Conservation (phyloP, 306 rosid species). For the Mimosa bimucronata region DNA sequence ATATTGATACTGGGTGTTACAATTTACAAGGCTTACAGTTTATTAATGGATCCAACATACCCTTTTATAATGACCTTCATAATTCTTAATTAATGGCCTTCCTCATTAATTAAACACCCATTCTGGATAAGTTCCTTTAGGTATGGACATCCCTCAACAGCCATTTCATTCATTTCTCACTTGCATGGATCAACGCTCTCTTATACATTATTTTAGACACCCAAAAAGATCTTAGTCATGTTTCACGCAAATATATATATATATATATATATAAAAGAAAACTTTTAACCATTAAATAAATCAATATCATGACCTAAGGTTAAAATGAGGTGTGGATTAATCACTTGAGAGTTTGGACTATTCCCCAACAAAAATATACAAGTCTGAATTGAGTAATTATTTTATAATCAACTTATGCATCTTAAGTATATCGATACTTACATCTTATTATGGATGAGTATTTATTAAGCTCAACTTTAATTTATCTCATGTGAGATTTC, state of each 20-base stretch:
- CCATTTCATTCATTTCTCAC: not conserved
- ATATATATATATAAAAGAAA: too few relatives aligned
- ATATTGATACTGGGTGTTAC: too few relatives aligned
- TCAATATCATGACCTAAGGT: not conserved
- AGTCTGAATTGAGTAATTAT: not conserved
- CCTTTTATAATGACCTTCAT: not conserved
- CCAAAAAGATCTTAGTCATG: not conserved
- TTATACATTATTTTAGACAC: not conserved
- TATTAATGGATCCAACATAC: not conserved
- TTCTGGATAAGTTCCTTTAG: not conserved
- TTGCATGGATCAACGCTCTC: not conserved
- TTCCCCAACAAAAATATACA: not conserved
- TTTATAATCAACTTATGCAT: not conserved
- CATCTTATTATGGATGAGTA: too few relatives aligned
- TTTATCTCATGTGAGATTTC: too few relatives aligned
- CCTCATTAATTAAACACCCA: not conserved
- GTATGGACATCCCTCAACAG: not conserved
- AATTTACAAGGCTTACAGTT: too few relatives aligned
- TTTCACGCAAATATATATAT: not conserved
- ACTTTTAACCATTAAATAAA: not conserved
- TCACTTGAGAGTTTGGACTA: not conserved
- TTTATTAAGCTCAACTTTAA: not conserved
- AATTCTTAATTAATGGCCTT: not conserved
- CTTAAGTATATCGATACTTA: not conserved
- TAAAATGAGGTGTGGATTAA: not conserved